Evolutionary conservation across 2,329 filamentous ascomycete species (phyloP), one percentile per base, ranked within the genome.

Genomic region (Ophiostoma piceae): DNA sequence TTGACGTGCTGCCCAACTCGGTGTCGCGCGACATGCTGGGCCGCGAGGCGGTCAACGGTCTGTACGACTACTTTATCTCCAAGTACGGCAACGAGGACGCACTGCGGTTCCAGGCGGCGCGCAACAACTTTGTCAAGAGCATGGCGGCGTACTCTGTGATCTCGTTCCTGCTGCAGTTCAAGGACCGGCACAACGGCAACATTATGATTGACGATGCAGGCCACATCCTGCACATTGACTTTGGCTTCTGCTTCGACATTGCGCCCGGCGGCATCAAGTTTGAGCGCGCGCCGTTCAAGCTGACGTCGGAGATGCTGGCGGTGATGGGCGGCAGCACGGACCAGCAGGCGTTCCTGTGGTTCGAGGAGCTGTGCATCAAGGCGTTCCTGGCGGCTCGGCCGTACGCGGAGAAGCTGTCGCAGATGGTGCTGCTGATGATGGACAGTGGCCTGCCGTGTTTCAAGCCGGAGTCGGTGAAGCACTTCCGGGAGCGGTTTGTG

Each of bases 91-190:
- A 95, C 75, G 94, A 98, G 79, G 93, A 98, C 79, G 96, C 92
- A 1, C 90, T 97, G 67, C 89, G 90, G 54, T 99, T 97, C 84
- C 96, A 99, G 80, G 90, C 94, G 79, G 95, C 95, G 12, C 90
- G 95, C 73, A 94, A 87, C 81, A 98, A 98, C 80, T 99, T 99
- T 78, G 94, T 99, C 80, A 99, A 99, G 83, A 95, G 91, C 77
- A 98, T 99, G 95, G 95, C 96, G 0, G 96, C 95, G 14, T 99
- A 99, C 82, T 96, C 92, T 22, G 90, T 99, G 76, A 98, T 99
- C 74, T 96, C 92, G 0, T 99, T 96, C 81, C 84, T 99, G 16
- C 83, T 99, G 51, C 96, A 99, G 77, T 98, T 99, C 88, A 99
- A 99, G 80, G 95, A 99, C 78, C 90, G 95, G 2, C 95, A 99